Evolutionary conservation across 2,329 filamentous ascomycete species (phyloP).

Genomic region (Cercospora janseana): DNA sequence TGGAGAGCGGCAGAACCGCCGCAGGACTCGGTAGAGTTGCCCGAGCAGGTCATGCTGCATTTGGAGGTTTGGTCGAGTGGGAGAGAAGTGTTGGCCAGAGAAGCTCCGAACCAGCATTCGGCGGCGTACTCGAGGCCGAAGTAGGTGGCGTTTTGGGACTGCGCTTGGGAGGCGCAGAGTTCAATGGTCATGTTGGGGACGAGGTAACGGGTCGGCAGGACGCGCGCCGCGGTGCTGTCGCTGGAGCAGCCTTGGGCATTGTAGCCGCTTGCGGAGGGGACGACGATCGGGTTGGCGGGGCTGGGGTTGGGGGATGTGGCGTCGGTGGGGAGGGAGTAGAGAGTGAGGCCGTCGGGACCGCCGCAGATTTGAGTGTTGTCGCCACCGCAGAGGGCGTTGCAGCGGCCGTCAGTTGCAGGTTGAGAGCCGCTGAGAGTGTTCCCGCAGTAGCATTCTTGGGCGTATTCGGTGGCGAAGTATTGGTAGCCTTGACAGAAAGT

Average conservation of each 20-base stretch:
- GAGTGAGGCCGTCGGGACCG: slow-evolving; percentile 13
- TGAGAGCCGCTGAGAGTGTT: slow-evolving; percentile 6
- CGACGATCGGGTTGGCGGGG: slow-evolving; percentile 12
- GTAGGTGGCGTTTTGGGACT: slow-evolving; percentile 22
- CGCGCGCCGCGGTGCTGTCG: slow-evolving; percentile 28
- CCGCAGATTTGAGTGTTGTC: slow-evolving; percentile 30
- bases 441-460: slow-evolving; percentile 37
- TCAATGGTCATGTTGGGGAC: slow-evolving; percentile 20
- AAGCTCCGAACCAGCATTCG: slow-evolving; percentile 17
- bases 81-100: not conserved
- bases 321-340: slow-evolving; percentile 8
- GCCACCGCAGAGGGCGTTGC: slow-evolving; percentile 29
- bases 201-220: no score
- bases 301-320: slow-evolving; percentile 10
- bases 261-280: slow-evolving; percentile 23
- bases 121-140: slow-evolving; percentile 39
- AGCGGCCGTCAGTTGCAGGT: slow-evolving; percentile 18
- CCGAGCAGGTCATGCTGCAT: slow-evolving; percentile 2
- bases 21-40: not conserved
- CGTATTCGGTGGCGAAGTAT: slow-evolving; percentile 41
- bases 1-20: slow-evolving; percentile 1
- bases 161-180: slow-evolving; percentile 30
- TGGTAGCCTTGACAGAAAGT: slow-evolving; percentile 33
- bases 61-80: not conserved
- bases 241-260: slow-evolving; percentile 33